phyloP scores from a whole-genome alignment of 257 asterid genomes.

The Nicotiana otophora region DNA sequence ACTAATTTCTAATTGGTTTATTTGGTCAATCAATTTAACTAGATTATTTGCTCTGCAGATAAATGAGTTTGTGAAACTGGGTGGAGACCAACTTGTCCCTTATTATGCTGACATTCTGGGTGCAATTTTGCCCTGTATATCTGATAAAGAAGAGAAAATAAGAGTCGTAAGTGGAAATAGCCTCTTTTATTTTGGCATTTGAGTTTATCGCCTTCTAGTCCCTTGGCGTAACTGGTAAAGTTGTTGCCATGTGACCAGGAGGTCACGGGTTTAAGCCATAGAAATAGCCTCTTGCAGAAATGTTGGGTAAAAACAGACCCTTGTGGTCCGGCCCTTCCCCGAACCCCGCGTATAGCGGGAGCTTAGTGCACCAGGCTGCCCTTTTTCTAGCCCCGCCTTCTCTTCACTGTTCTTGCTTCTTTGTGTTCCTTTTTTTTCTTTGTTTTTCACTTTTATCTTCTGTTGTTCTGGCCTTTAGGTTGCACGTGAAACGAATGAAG shows the following conservation, averaged over 20 bases:
- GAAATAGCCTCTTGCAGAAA: too few species aligned
- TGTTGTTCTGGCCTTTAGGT: constrained; percentile 40
- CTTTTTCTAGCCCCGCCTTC: neutral
- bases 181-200: neutral
- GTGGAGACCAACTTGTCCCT: constrained; percentile 95
- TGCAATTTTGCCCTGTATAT: constrained; percentile 93
- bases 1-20: too few species aligned
- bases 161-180: constrained; percentile 64
- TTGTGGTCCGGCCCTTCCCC: too few species aligned
- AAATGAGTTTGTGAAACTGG: constrained; percentile 96
- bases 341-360: too few species aligned
- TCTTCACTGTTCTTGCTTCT: neutral
- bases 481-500: constrained; percentile 97
- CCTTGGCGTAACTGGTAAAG: too few species aligned
- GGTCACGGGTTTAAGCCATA: too few species aligned
- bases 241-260: too few species aligned
- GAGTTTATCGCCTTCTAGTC: neutral
- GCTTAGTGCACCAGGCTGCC: too few species aligned
- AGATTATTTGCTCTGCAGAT: constrained; percentile 47
- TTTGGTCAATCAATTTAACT: constrained; percentile 7
- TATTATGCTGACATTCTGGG: constrained; percentile 98
- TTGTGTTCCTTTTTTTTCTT: neutral
- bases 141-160: constrained; percentile 98
- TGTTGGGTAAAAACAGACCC: too few species aligned
- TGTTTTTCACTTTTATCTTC: neutral